phyloP scores from a whole-genome alignment of 1,139 yeast genomes.

The Magnusiomyces fungicola region DNA sequence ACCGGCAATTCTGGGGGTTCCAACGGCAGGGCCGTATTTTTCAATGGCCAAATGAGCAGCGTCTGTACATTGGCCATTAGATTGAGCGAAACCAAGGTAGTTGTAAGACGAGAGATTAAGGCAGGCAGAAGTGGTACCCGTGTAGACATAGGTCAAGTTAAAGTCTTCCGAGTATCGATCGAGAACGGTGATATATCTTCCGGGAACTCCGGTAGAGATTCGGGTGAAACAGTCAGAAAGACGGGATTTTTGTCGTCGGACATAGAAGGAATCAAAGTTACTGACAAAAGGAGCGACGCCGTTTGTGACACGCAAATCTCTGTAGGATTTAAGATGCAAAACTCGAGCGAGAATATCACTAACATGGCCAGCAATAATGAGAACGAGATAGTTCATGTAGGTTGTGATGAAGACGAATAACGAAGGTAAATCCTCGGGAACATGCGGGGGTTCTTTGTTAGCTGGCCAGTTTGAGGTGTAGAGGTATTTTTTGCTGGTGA shows the following conservation, averaged over 20 bases:
- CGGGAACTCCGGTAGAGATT: constrained; percentile 96
- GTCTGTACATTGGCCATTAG: constrained; percentile 86
- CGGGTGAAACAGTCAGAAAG: constrained; percentile 93
- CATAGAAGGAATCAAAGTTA: constrained; percentile 87
- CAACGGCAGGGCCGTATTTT: constrained; percentile 66
- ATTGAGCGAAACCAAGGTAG: constrained; percentile 94
- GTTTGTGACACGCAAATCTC: constrained; percentile 62
- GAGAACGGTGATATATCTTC: constrained; percentile 75
- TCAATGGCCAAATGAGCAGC: constrained; percentile 56
- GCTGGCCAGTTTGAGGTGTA: constrained; percentile 16
- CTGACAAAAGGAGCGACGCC: constrained; percentile 97
- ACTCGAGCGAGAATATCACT: constrained; percentile 80
- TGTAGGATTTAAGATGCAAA: constrained; percentile 56
- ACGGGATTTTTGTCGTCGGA: constrained; percentile 83
- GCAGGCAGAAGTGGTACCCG: constrained; percentile 71
- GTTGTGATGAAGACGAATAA: constrained; percentile 72
- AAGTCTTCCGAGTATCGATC: constrained; percentile 64
- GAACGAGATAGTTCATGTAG: constrained; percentile 70
- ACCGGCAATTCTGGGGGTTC: constrained; percentile 66
- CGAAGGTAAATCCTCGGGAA: constrained; percentile 58
- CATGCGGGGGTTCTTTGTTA: constrained; percentile 24
- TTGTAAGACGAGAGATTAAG: constrained; percentile 86
- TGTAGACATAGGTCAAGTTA: constrained; percentile 51
- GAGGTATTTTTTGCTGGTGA: constrained; percentile 13
- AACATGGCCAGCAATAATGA: constrained; percentile 82